Base-by-base conservation (phyloP, 345 rosid genomes). In the thale cress (Arabidopsis thaliana) region DNA sequence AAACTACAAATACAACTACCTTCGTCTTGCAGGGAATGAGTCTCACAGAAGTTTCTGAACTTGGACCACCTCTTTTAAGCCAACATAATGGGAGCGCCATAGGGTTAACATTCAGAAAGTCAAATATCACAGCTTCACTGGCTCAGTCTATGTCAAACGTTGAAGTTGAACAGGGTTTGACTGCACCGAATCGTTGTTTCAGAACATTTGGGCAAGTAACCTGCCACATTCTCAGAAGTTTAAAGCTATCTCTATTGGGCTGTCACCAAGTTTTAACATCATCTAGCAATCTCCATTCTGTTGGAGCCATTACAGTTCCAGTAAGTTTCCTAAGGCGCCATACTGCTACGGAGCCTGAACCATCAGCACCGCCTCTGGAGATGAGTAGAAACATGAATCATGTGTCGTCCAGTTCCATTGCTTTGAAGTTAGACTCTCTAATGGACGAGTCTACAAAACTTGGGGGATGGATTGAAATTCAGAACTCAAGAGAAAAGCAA, bases 401-500 rank as follows among this genome's bases (percentile, higher is more conserved):
- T 36, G 50, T 71, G 66, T 72, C 81, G 5, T 76, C 79, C 13
- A 76, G 85, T 11, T 83, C 83, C 34, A 53, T 94, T 11, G 89
- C 92, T 44, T 53, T 94, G 79, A 85, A 79, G 85, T 72, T 91
- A 78, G 97, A 90, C 52, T 80, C 91, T 34, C 81, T 78, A 72
- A 67, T 91, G 51, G 91, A 87, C 28, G 96, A 86, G 78, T 64
- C 37, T 41, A 83, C 88, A 0, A 90, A 73, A 74, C 38, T 94
- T 44, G 85, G 84, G 3, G 89, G 89, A 71, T 91, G 98, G 98
- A 59, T 90, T 62, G 93, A 94, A 84, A 78, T 86, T 85, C 81
- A 86, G 67, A 82, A 80, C 23, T 78, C 84, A 1, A 78, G 81
- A 68, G 71, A 74, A 46, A 83, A 75, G 74, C 75, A 71, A 8